Evolutionary conservation across 73 alveolate species (phyloP), one percentile per base, ranked within the genome.

Genomic region (Blepharisma stoltei): DNA sequence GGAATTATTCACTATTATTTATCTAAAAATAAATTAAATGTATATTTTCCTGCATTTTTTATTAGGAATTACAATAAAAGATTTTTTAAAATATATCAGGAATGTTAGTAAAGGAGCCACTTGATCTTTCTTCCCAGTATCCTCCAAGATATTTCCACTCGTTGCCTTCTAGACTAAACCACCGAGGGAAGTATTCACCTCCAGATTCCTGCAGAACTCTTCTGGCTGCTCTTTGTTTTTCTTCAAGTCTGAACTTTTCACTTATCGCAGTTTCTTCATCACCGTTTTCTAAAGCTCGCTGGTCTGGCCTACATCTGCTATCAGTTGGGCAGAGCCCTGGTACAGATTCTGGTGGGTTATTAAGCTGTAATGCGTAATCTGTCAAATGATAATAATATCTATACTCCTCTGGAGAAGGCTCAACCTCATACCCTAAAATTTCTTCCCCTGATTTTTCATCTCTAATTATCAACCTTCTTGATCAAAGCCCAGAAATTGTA

Each of bases 231-330:
- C 99, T 81, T 82, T 95, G 91, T 65, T 83, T 92, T 78, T 95
- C 97, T 80, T 95, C 99, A 18, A 95, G 88, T 66, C 99, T 82
- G 66, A 86, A 90, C 70, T 95, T 95, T 76, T 95, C 99, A 60
- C 77, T 87, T 11, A 82, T 77, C 4, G 99, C 99, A 43, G 82
- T 68, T 45, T 92, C 93, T 20, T 90, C 55, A 38, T 93, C 93
- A 43, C 95, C 95, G 68, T 89, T 78, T 86, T 95, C 99, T 68
- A 95, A 89, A 9, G 94, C 91, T 84, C 98, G 84, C 77, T 93
- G 89, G 80, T 95, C 99, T 32, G 98, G 98, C 49, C 99, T 83
- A n/a, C 93, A 77, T 82, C 99, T 90, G 14, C 96, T 85, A 84
- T 95, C 99, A 7, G 99, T 93, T 3, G 97, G 96, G 20, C 98